A percentile compares a stretch with the other conserved stretches of the same genome.
Conservation (phyloP, 495 filamentous ascomycete genomes). For the Podospora pseudoanserina region DNA sequence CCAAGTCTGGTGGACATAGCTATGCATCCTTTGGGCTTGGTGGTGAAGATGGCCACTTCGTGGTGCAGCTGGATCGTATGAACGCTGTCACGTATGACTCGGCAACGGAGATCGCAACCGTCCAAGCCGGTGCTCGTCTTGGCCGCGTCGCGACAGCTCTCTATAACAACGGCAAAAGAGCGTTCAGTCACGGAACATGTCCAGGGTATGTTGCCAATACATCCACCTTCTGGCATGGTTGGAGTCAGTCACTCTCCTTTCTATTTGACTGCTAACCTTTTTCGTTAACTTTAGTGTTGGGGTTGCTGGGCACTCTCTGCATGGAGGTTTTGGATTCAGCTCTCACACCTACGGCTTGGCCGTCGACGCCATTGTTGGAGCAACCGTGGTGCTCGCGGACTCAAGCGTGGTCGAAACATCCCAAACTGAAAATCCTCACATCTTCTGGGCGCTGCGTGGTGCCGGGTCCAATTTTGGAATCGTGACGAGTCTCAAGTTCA, state of each 20-base stretch:
- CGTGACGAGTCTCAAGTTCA: slow-evolving; percentile 40
- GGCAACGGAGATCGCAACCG: slow-evolving; percentile 39
- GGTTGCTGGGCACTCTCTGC: slow-evolving; percentile 42
- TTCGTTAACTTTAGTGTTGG: slow-evolving; percentile 35
- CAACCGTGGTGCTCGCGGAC: slow-evolving; percentile 45
- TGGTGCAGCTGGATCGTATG: slow-evolving; percentile 45
- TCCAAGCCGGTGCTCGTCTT: slow-evolving; percentile 38
- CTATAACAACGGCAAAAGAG: slow-evolving; percentile 39
- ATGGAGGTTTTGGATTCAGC: slow-evolving; percentile 47
- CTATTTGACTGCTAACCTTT: slow-evolving; percentile 5
- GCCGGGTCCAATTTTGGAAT: slow-evolving; percentile 45
- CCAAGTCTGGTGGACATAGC: slow-evolving; percentile 47
- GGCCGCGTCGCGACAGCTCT: slow-evolving; percentile 41
- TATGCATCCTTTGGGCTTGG: slow-evolving; percentile 47
- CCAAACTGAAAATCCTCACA: slow-evolving; percentile 39
- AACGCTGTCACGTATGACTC: slow-evolving; percentile 39
- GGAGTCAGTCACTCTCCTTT: too few relatives aligned
- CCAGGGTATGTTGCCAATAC: slow-evolving; percentile 32
- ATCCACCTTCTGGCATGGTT: too few relatives aligned
- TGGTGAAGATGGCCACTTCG: slow-evolving; percentile 46
- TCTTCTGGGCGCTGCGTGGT: slow-evolving; percentile 46
- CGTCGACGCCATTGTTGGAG: slow-evolving; percentile 42
- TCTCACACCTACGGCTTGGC: slow-evolving; percentile 44
- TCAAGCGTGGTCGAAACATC: slow-evolving; percentile 37
- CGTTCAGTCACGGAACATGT: slow-evolving; percentile 46